Evolutionary conservation across 345 rosid genomes (phyloP).

Genomic region (Arabidopsis suecica): DNA sequence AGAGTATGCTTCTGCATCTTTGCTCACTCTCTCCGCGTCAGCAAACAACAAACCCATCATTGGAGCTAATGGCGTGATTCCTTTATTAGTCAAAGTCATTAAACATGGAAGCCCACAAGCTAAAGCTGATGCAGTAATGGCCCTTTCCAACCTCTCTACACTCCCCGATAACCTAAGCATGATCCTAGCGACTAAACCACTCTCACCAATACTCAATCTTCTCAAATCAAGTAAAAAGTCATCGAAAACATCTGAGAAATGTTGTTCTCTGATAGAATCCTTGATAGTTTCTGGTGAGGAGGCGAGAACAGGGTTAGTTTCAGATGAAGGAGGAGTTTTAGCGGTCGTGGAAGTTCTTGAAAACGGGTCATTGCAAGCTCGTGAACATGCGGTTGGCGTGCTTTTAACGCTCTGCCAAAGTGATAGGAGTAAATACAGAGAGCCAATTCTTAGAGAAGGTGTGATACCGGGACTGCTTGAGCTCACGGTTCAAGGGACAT

Average conservation of each 20-base stretch:
- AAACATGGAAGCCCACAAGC: constrained; percentile 81
- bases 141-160: constrained; percentile 90
- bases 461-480: constrained; percentile 97
- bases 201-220: constrained; percentile 60
- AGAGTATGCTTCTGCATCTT: constrained; percentile 82
- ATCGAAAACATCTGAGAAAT: constrained; percentile 86
- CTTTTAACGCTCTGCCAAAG: constrained; percentile 81
- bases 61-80: constrained; percentile 78
- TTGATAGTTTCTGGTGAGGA: constrained; percentile 76
- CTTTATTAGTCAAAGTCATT: constrained; percentile 73
- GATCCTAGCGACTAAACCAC: constrained; percentile 65
- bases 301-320: constrained; percentile 56
- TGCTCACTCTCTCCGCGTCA: constrained; percentile 92
- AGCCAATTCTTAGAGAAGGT: constrained; percentile 93
- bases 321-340: constrained; percentile 84
- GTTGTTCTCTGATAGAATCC: constrained; percentile 81
- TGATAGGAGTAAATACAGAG: constrained; percentile 84
- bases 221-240: constrained; percentile 77
- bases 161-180: constrained; percentile 53
- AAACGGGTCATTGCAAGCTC: constrained; percentile 78
- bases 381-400: constrained; percentile 89
- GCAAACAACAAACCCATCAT: constrained; percentile 77
- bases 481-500: constrained; percentile 94
- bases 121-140: constrained; percentile 54
- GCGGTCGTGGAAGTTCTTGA: constrained; percentile 88